phyloP scores from a whole-genome alignment of 2,329 filamentous ascomycete species.

The Colletotrichum liriopes region DNA sequence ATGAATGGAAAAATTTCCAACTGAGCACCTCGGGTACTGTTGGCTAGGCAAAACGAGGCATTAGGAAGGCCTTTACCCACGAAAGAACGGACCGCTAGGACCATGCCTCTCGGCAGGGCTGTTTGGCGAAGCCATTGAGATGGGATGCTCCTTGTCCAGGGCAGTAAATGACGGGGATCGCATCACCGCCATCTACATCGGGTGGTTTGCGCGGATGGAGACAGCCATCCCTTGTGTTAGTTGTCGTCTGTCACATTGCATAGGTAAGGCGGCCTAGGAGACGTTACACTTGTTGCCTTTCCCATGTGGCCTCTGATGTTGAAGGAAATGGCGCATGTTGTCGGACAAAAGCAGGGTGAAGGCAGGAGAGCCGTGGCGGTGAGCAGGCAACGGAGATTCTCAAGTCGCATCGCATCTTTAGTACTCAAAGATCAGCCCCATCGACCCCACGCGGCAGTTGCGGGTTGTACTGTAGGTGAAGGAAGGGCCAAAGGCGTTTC shows the following conservation, averaged over 20 bases:
- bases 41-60: not conserved
- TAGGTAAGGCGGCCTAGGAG: conserved; percentile 12
- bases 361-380: conserved; percentile 22
- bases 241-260: conserved; percentile 24
- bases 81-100: conserved; percentile 7
- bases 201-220: conserved; percentile 4
- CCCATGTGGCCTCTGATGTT: not conserved
- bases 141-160: conserved; percentile 33
- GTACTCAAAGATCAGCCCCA: conserved; percentile 30
- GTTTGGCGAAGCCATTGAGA: conserved; percentile 29
- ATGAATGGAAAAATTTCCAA: not conserved
- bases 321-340: conserved; percentile 21
- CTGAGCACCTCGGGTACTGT: not conserved
- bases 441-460: conserved; percentile 37
- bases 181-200: conserved; percentile 9
- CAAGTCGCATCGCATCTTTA: conserved; percentile 23
- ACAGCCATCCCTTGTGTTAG: conserved; percentile 29
- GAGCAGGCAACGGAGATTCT: conserved; percentile 17
- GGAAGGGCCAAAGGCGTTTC: conserved; percentile 1
- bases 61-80: too few relatives aligned
- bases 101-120: conserved; percentile 30
- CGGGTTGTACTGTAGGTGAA: conserved; percentile 1
- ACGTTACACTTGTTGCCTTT: conserved; percentile 34
- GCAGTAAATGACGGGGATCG: not conserved
- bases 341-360: not conserved